Evolutionary conservation across 129 eudicot species (phyloP).

Genomic region (Scalesia atractyloides): DNA sequence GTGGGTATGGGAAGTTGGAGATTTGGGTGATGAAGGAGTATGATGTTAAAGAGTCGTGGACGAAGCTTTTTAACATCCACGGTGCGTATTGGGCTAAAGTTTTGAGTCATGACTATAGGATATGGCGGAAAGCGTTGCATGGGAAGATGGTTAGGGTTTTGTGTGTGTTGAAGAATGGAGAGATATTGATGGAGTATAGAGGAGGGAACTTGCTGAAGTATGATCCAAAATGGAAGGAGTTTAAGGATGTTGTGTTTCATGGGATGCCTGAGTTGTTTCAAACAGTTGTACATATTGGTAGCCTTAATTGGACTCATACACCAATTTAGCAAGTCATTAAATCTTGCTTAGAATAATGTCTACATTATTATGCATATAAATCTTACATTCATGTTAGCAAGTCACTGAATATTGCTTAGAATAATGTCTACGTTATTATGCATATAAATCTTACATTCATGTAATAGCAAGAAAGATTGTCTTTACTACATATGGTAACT

Average conservation of each 20-base stretch:
- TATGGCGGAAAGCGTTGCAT: conserved; percentile 36
- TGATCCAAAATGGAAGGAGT: conserved; percentile 46
- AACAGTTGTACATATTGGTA: conserved; percentile 59
- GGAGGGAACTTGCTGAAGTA: conserved; percentile 54
- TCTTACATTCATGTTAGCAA: too few species aligned
- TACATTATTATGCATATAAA: neutral
- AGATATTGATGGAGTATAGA: conserved; percentile 52
- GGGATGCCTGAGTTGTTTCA: conserved; percentile 60
- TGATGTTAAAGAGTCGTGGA: conserved; percentile 52
- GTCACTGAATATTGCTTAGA: conserved; percentile 23
- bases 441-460: conserved; percentile 25
- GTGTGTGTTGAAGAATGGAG: conserved; percentile 51
- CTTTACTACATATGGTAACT: conserved; percentile 20
- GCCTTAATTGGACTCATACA: conserved; percentile 48
- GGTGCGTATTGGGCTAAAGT: conserved; percentile 40
- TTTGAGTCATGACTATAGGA: conserved; percentile 31
- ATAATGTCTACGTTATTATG: conserved; percentile 12
- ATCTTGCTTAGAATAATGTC: conserved; percentile 25
- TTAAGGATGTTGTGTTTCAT: conserved; percentile 41
- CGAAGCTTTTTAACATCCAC: conserved; percentile 40
- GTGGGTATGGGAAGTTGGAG: conserved; percentile 45
- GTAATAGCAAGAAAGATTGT: conserved; percentile 5
- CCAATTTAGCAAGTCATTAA: conserved; percentile 30
- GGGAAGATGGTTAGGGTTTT: conserved; percentile 45
- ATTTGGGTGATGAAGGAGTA: conserved; percentile 59